These are phyloP conservation scores for Rossbeevera mucosa DNA, from an alignment of 768 basidiomycete species.

Conservation along the genomic window DNA sequence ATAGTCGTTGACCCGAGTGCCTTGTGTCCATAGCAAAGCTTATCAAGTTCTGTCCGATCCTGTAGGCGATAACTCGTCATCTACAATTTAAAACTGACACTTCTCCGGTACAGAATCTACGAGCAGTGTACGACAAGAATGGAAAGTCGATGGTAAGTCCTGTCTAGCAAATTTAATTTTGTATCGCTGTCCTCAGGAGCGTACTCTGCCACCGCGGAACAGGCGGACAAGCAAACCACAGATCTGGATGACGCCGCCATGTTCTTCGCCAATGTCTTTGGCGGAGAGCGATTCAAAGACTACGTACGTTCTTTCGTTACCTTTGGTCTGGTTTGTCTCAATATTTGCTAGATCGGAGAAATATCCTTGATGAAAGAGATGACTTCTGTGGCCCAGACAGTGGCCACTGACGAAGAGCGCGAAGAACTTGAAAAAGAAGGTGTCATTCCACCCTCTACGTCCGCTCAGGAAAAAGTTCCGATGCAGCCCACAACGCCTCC, in stretches of 20 bases:
- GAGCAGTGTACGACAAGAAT: conserved; percentile 92
- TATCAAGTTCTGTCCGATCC: conserved; percentile 89
- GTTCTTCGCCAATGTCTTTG: conserved; percentile 95
- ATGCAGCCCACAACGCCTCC: conserved; percentile 19
- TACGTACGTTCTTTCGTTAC: conserved; percentile 54
- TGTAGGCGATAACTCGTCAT: conserved; percentile 40
- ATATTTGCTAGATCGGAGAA: conserved; percentile 76
- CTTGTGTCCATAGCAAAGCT: conserved; percentile 63
- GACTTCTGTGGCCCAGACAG: conserved; percentile 76
- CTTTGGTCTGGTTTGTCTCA: background rate
- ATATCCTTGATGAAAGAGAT: conserved; percentile 94
- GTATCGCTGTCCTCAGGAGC: conserved; percentile 3
- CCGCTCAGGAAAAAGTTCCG: conserved; percentile 11
- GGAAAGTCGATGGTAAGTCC: conserved; percentile 77
- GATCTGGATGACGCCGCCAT: conserved; percentile 90
- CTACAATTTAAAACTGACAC: conserved; percentile 7
- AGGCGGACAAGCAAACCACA: conserved; percentile 77
- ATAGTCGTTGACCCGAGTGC: conserved; percentile 14
- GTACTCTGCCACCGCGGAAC: conserved; percentile 1
- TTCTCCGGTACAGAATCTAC: conserved; percentile 54
- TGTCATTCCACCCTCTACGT: conserved; percentile 29
- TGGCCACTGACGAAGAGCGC: conserved; percentile 91
- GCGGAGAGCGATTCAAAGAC: conserved; percentile 86
- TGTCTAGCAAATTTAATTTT: conserved; percentile 6
- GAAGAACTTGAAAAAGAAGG: conserved; percentile 78